Percentiles rank a stretch among this genome's conserved stretches.
phyloP scores from a whole-genome alignment of 2,329 filamentous ascomycete species.

The Hypocreales sp. region DNA sequence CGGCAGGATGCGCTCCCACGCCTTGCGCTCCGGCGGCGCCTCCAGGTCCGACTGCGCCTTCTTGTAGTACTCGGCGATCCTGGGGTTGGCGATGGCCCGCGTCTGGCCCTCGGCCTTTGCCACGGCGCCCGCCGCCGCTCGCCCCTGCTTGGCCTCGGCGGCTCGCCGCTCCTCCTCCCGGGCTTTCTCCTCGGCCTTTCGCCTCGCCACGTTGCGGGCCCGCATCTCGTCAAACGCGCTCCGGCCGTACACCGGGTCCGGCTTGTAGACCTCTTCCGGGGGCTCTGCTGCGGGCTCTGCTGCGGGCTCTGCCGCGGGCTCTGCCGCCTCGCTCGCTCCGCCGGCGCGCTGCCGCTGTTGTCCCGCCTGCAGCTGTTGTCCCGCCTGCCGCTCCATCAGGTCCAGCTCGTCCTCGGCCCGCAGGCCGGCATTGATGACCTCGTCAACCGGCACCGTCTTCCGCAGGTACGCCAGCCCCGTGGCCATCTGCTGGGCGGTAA shows the following conservation, averaged over 20 bases:
- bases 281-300: not conserved
- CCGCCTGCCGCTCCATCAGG: constrained; percentile 27
- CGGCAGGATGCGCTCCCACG: constrained; percentile 38
- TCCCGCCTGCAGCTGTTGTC: constrained; percentile 8
- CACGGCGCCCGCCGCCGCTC: constrained; percentile 22
- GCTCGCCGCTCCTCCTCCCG: constrained; percentile 24
- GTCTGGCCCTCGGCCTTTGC: constrained; percentile 21
- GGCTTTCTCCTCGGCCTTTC: constrained; percentile 28
- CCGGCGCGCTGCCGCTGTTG: constrained; percentile 8
- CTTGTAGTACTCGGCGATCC: constrained; percentile 22
- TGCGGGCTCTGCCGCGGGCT: not conserved
- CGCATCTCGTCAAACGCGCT: constrained; percentile 42
- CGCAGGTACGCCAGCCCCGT: constrained; percentile 40
- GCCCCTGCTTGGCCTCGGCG: constrained; percentile 25
- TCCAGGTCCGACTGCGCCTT: constrained; percentile 33
- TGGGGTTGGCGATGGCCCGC: constrained; percentile 22
- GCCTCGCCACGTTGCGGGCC: constrained; percentile 32
- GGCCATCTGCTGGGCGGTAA: constrained; percentile 22
- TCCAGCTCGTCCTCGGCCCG: constrained; percentile 47
- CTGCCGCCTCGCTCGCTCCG: constrained; percentile 5
- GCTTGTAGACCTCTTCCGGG: constrained; percentile 11
- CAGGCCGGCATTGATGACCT: constrained; percentile 43
- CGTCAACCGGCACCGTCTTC: constrained; percentile 37
- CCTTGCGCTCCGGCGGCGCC: constrained; percentile 32
- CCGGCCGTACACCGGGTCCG: constrained; percentile 39